Evolutionary conservation across 176 grass and related monocot genomes (phyloP), one percentile per base, ranked within the genome.

Genomic region (Aegilops sharonensis): DNA sequence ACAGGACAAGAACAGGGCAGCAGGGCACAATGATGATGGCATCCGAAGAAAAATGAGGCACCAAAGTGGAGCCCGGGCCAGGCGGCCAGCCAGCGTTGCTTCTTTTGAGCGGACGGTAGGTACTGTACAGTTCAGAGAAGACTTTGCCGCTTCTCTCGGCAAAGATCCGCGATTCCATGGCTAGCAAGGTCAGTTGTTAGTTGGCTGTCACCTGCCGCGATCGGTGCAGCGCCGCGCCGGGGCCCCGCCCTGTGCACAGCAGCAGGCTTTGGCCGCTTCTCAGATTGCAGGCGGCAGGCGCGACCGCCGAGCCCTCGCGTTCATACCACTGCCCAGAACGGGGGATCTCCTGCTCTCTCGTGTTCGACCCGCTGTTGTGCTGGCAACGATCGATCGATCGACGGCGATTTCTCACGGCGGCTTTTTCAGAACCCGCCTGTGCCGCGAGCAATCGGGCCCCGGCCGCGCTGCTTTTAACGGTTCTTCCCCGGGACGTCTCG

Each of bases 11-110:
- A 83, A 57, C 3, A 43, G 50, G 1, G 42, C 21, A 35, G 40
- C 9, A 42, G 2, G 25, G 15, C 1, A 17, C 15, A 52, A 82
- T 66, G 72, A 86, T 80, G 85, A 86, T 86, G 85, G 80, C 52
- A 72, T 83, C 84, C 29, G 24, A 83, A 43, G 84, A 52, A 36
- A 91, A 91, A 83, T 4, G 83, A 9, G 2, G 36, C 40, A 10
- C 30, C 21, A 62, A 68, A 32, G 88, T 82, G 73, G 82, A 90
- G 64, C 72, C 86, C 50, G 8, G 0, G 47, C 34, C 50, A 21
- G 29, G 50, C 85, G 0, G 47, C 34, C 50, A 21, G 29, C 64
- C 85, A 57, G 64, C 66, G 12, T 83, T 42, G 76, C 29, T 45
- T 74, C 75, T 42, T 86, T 82, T 64, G 35, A 75, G 67, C 85